phyloP scores from a whole-genome alignment of 148 eudicot species.

The Nepenthes mirabilis region DNA sequence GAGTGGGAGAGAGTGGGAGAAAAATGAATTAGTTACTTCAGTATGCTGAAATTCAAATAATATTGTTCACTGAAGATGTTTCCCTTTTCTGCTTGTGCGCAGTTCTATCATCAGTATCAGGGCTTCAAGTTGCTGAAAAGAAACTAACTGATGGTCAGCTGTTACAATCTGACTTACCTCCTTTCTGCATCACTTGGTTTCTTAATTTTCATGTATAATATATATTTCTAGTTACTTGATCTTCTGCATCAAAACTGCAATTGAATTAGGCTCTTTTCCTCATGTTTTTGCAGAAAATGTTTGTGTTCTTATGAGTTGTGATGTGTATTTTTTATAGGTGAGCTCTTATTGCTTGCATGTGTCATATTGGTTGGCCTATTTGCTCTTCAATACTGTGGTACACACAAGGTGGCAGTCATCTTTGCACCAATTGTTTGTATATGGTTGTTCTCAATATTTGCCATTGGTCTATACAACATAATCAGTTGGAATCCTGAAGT shows the following conservation, averaged over 20 bases:
- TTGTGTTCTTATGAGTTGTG: slow-evolving; percentile 2
- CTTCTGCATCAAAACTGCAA: too few species aligned
- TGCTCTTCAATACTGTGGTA: slow-evolving; percentile 88
- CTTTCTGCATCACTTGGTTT: background rate
- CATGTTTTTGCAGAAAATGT: background rate
- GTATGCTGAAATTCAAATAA: background rate
- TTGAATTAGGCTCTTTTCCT: background rate
- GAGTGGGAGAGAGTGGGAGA: background rate
- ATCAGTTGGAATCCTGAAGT: slow-evolving; percentile 76
- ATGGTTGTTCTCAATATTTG: slow-evolving; percentile 77
- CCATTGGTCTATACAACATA: slow-evolving; percentile 65
- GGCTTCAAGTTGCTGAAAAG: slow-evolving; percentile 48
- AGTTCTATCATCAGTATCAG: slow-evolving; percentile 86
- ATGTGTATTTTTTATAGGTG: slow-evolving; percentile 28
- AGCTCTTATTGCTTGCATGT: slow-evolving; percentile 52
- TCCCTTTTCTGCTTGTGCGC: slow-evolving; percentile 17
- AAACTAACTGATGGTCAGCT: slow-evolving; percentile 44
- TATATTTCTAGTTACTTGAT: too few species aligned
- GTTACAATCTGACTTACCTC: background rate
- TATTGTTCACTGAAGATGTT: background rate
- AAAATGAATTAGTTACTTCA: background rate
- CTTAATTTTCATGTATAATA: too few species aligned
- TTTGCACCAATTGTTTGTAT: slow-evolving; percentile 83
- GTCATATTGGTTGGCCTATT: slow-evolving; percentile 78
- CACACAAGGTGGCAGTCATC: slow-evolving; percentile 77